Evolutionary conservation across 805 yeast species (phyloP).

Genomic region (Starmerella davenportii): DNA sequence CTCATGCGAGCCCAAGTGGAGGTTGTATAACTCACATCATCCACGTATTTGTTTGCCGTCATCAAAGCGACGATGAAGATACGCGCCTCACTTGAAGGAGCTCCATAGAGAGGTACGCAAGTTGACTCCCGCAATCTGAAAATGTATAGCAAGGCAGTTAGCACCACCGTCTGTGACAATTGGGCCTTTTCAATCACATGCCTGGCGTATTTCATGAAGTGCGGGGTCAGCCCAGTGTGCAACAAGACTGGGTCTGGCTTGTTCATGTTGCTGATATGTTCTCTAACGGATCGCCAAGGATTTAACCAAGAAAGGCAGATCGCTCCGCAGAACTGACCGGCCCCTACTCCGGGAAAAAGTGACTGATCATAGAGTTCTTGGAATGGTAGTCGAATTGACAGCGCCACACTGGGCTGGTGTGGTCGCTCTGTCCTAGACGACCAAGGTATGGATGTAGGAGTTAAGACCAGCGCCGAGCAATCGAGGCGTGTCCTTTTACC

Average conservation of each 20-base stretch:
- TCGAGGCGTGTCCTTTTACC: background rate
- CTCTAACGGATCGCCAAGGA: conserved; percentile 3
- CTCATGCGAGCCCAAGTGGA: conserved; percentile 86
- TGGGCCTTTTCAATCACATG: conserved; percentile 19
- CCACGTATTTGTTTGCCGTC: conserved; percentile 77
- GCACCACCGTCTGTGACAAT: conserved; percentile 20
- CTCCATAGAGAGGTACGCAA: conserved; percentile 15
- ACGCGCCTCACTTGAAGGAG: conserved; percentile 23
- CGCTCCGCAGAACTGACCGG: conserved; percentile 10
- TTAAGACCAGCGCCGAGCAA: background rate
- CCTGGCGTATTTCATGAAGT: conserved; percentile 19
- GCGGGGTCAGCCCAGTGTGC: background rate
- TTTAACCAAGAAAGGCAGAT: conserved; percentile 9
- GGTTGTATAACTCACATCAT: conserved; percentile 84
- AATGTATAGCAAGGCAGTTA: conserved; percentile 22
- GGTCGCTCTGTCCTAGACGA: background rate
- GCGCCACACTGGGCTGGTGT: background rate
- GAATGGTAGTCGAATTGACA: background rate
- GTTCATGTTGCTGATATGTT: background rate
- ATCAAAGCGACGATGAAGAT: conserved; percentile 46
- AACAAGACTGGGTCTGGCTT: background rate
- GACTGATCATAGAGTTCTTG: background rate
- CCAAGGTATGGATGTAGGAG: background rate
- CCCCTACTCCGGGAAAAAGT: background rate
- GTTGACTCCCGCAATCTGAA: conserved; percentile 17